Evolutionary conservation across 352 stramenopile genomes (phyloP).

Genomic region (Aphanomyces stellatus): DNA sequence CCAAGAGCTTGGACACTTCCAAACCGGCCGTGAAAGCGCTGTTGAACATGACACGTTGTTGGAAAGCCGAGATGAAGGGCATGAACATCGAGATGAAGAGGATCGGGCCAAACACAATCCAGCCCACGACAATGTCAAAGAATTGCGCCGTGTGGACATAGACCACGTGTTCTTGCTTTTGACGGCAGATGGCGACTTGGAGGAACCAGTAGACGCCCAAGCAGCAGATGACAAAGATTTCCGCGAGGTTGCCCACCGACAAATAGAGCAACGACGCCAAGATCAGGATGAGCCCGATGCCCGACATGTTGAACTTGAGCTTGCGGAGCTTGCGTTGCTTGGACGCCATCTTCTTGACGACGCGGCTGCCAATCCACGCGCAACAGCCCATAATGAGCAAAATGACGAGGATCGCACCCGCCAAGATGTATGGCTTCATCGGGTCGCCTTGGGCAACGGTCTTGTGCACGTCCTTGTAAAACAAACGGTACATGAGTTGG

Average conservation of each 20-base stretch:
- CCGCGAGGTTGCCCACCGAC: conserved; percentile 59
- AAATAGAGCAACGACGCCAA: conserved; percentile 63
- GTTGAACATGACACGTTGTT: conserved; percentile 49
- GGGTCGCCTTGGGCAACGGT: conserved; percentile 39
- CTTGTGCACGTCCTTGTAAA: conserved; percentile 32
- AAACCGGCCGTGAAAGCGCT: conserved; percentile 60
- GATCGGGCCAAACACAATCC: conserved; percentile 66
- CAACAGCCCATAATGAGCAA: conserved; percentile 60
- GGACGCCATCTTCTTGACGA: conserved; percentile 88
- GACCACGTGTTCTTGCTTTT: conserved; percentile 80
- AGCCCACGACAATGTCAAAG: conserved; percentile 72
- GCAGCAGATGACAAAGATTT: conserved; percentile 59
- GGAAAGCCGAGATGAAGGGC: conserved; percentile 33
- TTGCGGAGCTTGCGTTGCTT: conserved; percentile 86
- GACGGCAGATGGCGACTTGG: conserved; percentile 61
- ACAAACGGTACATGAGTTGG: conserved; percentile 42
- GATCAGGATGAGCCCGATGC: conserved; percentile 37
- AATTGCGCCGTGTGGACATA: conserved; percentile 57
- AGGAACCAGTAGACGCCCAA: conserved; percentile 84
- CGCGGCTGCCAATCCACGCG: conserved; percentile 72
- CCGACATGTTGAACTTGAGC: conserved; percentile 77
- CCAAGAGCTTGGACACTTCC: conserved; percentile 31
- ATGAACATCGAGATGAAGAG: conserved; percentile 38
- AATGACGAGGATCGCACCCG: conserved; percentile 52
- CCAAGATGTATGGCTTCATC: conserved; percentile 49